Conservation (phyloP, 164 flowering plant species). For the grape (Vitis vinifera) region DNA sequence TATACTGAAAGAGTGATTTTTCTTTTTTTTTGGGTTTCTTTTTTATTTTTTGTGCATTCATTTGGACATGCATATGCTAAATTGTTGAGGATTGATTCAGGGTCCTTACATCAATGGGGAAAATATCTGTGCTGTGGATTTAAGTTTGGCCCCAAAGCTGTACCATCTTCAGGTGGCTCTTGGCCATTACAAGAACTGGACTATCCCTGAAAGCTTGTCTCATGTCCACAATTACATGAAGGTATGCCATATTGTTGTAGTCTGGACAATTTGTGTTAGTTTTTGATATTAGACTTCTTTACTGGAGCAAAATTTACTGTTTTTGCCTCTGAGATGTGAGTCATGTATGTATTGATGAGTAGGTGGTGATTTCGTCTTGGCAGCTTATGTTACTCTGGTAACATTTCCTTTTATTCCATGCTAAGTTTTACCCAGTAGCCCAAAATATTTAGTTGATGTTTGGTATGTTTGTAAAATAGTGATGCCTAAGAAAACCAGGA, state of each 20-base stretch:
- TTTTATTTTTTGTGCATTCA: not conserved
- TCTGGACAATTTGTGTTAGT: not conserved
- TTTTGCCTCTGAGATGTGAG: too few relatives aligned
- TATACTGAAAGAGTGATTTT: not conserved
- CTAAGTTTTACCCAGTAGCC: too few relatives aligned
- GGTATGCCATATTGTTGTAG: conserved; percentile 32
- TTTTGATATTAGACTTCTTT: not conserved
- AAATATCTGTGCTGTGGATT: conserved; percentile 77
- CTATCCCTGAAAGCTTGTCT: conserved; percentile 60
- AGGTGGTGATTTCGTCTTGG: too few relatives aligned
- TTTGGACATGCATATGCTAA: not conserved
- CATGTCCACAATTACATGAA: conserved; percentile 48
- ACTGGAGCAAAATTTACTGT: too few relatives aligned
- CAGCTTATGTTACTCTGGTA: too few relatives aligned
- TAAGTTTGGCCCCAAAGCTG: conserved; percentile 87
- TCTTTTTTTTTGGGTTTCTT: not conserved
- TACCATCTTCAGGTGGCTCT: conserved; percentile 82
- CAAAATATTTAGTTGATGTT: too few relatives aligned
- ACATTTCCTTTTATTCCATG: too few relatives aligned
- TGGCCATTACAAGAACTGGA: conserved; percentile 82
- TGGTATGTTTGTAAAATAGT: too few relatives aligned
- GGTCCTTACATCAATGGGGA: conserved; percentile 85
- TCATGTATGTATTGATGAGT: too few relatives aligned
- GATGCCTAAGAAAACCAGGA: too few relatives aligned
- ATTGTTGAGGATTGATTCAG: conserved; percentile 25